A percentile compares a stretch with the other conserved stretches of the same genome.
These are phyloP conservation scores for Pyronema domesticum DNA, from an alignment of 495 filamentous ascomycete genomes.

Conservation along the genomic window DNA sequence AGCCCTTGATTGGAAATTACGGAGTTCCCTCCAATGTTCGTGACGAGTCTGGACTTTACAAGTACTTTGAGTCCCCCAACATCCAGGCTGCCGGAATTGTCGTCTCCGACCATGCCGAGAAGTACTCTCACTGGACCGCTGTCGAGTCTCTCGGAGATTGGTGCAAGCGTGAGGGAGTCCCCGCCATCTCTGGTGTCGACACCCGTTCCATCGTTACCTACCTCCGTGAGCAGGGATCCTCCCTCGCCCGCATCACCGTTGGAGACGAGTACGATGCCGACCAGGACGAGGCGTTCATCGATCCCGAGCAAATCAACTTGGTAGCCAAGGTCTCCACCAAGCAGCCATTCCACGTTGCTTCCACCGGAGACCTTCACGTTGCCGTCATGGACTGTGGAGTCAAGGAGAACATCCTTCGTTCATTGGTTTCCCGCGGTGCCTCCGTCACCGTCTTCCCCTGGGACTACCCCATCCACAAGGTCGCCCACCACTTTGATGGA, in stretches of 20 bases:
- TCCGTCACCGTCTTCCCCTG: conserved; percentile 86
- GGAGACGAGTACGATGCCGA: conserved; percentile 98
- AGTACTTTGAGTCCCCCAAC: conserved; percentile 90
- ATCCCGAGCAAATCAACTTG: conserved; percentile 89
- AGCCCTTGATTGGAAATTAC: conserved; percentile 98
- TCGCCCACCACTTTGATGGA: conserved; percentile 90
- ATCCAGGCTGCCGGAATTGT: conserved; percentile 93
- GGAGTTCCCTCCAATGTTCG: conserved; percentile 60
- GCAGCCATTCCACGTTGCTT: conserved; percentile 80
- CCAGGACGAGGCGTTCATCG: conserved; percentile 88
- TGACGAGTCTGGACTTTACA: conserved; percentile 62
- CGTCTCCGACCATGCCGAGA: conserved; percentile 78
- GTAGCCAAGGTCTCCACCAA: conserved; percentile 94
- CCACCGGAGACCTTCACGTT: conserved; percentile 66
- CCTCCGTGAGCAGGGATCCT: conserved; percentile 88
- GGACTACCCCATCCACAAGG: conserved; percentile 94
- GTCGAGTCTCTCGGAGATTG: conserved; percentile 83
- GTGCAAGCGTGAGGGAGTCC: conserved; percentile 90
- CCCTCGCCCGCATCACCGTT: conserved; percentile 82
- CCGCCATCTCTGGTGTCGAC: conserved; percentile 90
- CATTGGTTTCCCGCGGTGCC: conserved; percentile 70
- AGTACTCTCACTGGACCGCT: conserved; percentile 97
- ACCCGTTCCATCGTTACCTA: conserved; percentile 91
- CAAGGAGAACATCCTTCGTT: conserved; percentile 97
- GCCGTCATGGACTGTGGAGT: conserved; percentile 96